These are phyloP conservation scores for Batrachochytrium dendrobatidis DNA, from an alignment of 371 early-diverging fungal genomes.

Conservation along the genomic window DNA sequence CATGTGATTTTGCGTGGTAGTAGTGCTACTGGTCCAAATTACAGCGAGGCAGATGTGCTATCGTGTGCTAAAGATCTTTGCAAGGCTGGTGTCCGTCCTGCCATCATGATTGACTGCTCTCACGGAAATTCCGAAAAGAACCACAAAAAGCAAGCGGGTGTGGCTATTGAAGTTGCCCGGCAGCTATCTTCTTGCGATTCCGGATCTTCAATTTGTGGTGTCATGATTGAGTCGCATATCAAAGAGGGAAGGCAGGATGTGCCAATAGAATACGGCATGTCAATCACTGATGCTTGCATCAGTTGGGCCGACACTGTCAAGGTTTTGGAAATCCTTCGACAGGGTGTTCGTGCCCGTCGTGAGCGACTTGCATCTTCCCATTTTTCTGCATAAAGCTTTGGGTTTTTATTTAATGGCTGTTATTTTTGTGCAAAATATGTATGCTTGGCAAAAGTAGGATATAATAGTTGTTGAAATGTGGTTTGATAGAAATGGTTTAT, in stretches of 20 bases:
- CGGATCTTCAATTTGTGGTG: conserved; percentile 71
- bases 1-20: conserved; percentile 90
- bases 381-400: no score
- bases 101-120: conserved; percentile 78
- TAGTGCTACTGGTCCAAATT: conserved; percentile 74
- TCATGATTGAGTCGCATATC: conserved; percentile 92
- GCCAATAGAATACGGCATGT: conserved; percentile 53
- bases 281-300: conserved; percentile 77
- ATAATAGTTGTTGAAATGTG: no score
- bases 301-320: conserved; percentile 66
- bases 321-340: conserved; percentile 52
- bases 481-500: no score
- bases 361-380: no score
- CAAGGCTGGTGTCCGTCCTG: conserved; percentile 3
- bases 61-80: conserved; percentile 7
- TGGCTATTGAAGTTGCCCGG: conserved; percentile 59
- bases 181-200: conserved; percentile 45
- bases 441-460: no score
- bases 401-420: no score
- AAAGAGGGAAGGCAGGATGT: conserved; percentile 60
- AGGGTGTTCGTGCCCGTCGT: conserved; percentile 63
- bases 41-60: conserved; percentile 44
- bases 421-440: no score
- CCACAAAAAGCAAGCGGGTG: conserved; percentile 70
- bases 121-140: conserved; percentile 82